Evolutionary conservation across 2,329 filamentous ascomycete genomes (phyloP).

Genomic region (Fusarium sp.): DNA sequence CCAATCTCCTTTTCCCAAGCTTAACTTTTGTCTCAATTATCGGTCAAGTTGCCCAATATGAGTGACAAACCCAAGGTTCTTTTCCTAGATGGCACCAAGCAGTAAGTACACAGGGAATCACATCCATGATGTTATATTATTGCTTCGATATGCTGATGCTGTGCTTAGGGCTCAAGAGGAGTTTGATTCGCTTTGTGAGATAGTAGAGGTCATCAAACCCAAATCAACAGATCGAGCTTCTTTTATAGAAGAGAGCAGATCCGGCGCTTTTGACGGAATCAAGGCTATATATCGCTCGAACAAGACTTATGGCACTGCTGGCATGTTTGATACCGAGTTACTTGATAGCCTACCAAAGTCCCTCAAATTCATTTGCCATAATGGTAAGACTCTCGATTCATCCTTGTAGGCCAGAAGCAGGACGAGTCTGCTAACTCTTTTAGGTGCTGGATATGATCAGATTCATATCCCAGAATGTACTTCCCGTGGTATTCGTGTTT

Average conservation of each 20-base stretch:
- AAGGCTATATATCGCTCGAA: conserved; percentile 79
- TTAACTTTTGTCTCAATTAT: neutral
- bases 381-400: conserved; percentile 57
- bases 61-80: conserved; percentile 53
- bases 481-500: conserved; percentile 74
- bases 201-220: conserved; percentile 75
- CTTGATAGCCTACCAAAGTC: conserved; percentile 66
- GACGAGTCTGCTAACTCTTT: neutral
- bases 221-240: conserved; percentile 70
- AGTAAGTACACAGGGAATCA: conserved; percentile 49
- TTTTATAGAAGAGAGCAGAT: conserved; percentile 76
- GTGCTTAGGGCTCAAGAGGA: conserved; percentile 52
- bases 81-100: conserved; percentile 55
- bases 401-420: no score
- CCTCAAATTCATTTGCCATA: conserved; percentile 70
- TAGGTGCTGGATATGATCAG: conserved; percentile 88
- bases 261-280: conserved; percentile 74
- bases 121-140: neutral
- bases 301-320: conserved; percentile 71
- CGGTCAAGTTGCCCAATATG: conserved; percentile 31
- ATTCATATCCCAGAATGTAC: conserved; percentile 80
- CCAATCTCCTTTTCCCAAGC: neutral
- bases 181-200: conserved; percentile 70
- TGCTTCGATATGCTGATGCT: neutral
- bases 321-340: conserved; percentile 77